phyloP scores from a whole-genome alignment of 2,329 filamentous ascomycete species.

The Rhexocercosporidium sp. region DNA sequence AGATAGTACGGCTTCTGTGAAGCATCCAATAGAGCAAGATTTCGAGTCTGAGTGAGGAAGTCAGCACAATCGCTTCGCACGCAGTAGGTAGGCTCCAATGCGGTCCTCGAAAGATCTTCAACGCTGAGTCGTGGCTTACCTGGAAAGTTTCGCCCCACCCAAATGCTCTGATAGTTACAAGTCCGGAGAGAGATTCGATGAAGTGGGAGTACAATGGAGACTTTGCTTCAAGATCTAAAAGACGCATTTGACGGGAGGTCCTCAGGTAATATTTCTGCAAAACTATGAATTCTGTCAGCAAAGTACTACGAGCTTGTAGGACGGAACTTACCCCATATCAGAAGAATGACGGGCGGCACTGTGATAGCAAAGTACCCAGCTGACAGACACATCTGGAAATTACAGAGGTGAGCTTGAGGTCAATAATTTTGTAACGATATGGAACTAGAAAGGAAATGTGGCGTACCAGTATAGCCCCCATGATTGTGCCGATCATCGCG shows the following conservation, averaged over 20 bases:
- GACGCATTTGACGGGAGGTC: slow-evolving; percentile 56
- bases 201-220: slow-evolving; percentile 55
- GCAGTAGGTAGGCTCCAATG: neutral
- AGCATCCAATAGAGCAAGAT: slow-evolving; percentile 53
- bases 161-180: slow-evolving; percentile 48
- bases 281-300: slow-evolving; percentile 2
- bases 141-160: slow-evolving; percentile 50
- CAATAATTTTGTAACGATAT: neutral
- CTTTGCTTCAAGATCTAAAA: slow-evolving; percentile 52
- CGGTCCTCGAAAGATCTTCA: too few species aligned
- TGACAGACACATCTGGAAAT: slow-evolving; percentile 1
- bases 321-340: neutral
- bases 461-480: neutral
- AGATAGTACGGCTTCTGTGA: slow-evolving; percentile 64
- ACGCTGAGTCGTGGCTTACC: neutral
- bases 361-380: slow-evolving; percentile 4
- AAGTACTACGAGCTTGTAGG: slow-evolving; percentile 19
- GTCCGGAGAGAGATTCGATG: slow-evolving; percentile 50
- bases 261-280: slow-evolving; percentile 52
- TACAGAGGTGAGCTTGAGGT: neutral
- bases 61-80: neutral
- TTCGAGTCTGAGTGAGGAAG: slow-evolving; percentile 42
- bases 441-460: neutral
- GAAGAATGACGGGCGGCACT: neutral
- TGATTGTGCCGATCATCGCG: neutral